Evolutionary conservation across 106 monocot species (phyloP).

Genomic region (Platanthera zijinensis): DNA sequence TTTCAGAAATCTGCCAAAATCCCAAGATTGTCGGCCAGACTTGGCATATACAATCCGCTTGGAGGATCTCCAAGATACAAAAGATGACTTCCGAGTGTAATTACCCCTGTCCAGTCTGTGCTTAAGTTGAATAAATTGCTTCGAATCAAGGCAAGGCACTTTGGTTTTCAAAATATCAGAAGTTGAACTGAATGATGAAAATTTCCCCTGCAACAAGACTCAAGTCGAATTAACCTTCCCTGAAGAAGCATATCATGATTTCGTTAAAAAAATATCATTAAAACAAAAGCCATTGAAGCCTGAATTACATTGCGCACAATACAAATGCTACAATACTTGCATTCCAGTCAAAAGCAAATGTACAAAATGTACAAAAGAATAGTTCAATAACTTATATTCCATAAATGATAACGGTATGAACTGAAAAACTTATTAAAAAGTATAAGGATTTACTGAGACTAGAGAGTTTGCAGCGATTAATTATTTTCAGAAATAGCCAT

Average conservation of each 20-base stretch:
- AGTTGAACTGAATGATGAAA: slow-evolving; percentile 22
- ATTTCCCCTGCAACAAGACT: slow-evolving; percentile 27
- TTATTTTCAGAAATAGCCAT: background rate
- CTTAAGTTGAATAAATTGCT: slow-evolving; percentile 21
- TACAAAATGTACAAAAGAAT: background rate
- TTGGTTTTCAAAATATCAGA: slow-evolving; percentile 22
- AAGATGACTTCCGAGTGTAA: slow-evolving; percentile 10
- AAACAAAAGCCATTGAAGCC: background rate
- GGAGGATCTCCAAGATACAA: slow-evolving; percentile 21
- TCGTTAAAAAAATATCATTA: background rate
- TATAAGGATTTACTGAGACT: background rate
- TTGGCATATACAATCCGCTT: slow-evolving; percentile 43
- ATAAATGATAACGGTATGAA: background rate
- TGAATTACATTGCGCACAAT: background rate
- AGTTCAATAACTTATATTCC: background rate
- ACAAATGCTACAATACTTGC: background rate
- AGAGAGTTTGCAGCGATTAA: background rate
- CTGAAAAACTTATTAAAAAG: background rate
- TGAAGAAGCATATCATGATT: background rate
- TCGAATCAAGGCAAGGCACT: slow-evolving; percentile 20
- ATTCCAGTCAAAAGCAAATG: background rate
- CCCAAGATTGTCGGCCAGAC: slow-evolving; percentile 65
- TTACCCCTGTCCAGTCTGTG: slow-evolving; percentile 11
- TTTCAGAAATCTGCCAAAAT: slow-evolving; percentile 78
- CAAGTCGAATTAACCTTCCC: background rate